Conservation (phyloP, 2,329 filamentous ascomycete genomes). For the Lachnellula hyalina region DNA sequence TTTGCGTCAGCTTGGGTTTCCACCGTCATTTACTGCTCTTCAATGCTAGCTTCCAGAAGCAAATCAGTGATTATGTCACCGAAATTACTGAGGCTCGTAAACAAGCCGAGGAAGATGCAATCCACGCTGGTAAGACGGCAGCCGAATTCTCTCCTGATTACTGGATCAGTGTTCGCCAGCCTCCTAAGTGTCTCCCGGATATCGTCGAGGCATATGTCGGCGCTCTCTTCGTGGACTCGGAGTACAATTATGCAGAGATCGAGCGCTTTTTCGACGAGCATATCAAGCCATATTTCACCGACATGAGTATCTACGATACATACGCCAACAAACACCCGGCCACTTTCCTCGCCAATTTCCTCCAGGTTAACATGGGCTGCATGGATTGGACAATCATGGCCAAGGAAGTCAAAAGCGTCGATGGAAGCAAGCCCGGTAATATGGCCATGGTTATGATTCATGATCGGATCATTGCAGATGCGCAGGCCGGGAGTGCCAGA, state of each 20-base stretch:
- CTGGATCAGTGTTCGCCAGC: conserved; percentile 59
- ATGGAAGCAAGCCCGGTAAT: conserved; percentile 44
- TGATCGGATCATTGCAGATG: conserved; percentile 57
- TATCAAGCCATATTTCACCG: conserved; percentile 71
- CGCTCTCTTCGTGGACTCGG: conserved; percentile 84
- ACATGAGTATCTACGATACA: conserved; percentile 82
- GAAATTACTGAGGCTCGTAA: conserved; percentile 51
- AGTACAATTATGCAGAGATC: conserved; percentile 70
- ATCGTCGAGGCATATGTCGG: conserved; percentile 85
- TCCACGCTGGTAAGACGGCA: conserved; percentile 31
- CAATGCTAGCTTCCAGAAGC: conserved; percentile 37
- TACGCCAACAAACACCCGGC: conserved; percentile 85
- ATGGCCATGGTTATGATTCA: conserved; percentile 75
- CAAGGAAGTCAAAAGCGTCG: conserved; percentile 37
- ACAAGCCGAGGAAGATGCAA: conserved; percentile 31
- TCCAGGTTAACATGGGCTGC: conserved; percentile 64
- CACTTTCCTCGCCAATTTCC: conserved; percentile 61
- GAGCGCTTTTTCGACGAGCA: conserved; percentile 71
- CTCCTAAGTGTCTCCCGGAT: conserved; percentile 75
- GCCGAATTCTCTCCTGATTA: conserved; percentile 53
- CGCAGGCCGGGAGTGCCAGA: conserved; percentile 56
- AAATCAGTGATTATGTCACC: conserved; percentile 49
- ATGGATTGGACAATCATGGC: conserved; percentile 45
- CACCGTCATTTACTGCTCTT: conserved; percentile 65
- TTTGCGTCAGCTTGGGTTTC: conserved; percentile 74